Evolutionary conservation across 225 moss, liverwort and hornwort species (phyloP), one percentile per base, ranked within the genome.

Genomic region (Polytrichum formosum): DNA sequence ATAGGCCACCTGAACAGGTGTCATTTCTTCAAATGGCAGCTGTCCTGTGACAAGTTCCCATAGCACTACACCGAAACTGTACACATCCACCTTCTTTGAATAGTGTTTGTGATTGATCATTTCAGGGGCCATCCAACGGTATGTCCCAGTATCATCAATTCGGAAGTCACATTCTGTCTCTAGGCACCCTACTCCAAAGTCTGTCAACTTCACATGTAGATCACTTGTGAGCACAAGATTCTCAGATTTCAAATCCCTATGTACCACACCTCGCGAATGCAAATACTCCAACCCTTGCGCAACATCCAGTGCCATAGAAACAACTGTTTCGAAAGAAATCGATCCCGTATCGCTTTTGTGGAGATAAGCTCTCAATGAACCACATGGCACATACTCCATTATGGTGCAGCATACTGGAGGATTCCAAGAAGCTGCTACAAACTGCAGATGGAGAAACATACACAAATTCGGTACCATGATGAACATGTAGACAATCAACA

Each of bases 51-150:
- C 73, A 2, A 96, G 80, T 79, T 96, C 96, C 93, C 93, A 96
- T 25, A 96, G 61, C 19, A 93, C 88, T 53, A 96, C 90, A 56
- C 96, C 96, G 35, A 96, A 96, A 77, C 93, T 90, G 77, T 92
- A 96, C 6, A 96, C 96, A 77, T 96, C 96, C 67, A 91, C 90
- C 76, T 93, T 96, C 71, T 82, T 89, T 5, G 93, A 93, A 66
- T 79, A 83, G 30, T 33, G 80, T 69, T 91, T 84, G 65, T 81
- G 81, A 26, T 76, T 87, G 20, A 96, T 93, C 91, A 96, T 87
- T 77, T 96, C 96, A 5, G 96, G 96, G 35, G 96, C 96, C 96
- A 96, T 96, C 96, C 96, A 96, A 17, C 93, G 90, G 62, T 85
- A 92, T 4, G 96, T 96, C 1, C 96, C 96, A 20, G 84, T 73